Base-by-base conservation (phyloP, 352 stramenopile species). In the Phytophthora pistaciae region DNA sequence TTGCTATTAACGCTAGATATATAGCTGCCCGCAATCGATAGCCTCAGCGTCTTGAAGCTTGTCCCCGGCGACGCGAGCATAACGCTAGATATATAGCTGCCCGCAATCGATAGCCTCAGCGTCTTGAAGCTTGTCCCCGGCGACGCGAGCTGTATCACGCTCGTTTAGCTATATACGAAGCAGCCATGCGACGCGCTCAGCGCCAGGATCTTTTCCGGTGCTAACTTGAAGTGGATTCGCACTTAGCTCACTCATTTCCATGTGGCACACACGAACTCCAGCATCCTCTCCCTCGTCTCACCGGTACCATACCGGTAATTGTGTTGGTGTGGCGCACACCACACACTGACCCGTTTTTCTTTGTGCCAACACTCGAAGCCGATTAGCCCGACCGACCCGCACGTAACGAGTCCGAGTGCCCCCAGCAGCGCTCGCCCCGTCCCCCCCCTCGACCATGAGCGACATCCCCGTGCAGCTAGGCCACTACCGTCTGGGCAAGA, bases 401-500 rank as follows among this genome's bases (percentile, higher is more conserved):
- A 49, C 42, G 42, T 49, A 49, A 49, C 42, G 42, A 49, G 42
- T 42, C 36, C 36, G 13, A 42, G 36, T 42, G 36, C 29, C 36
- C 36, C 36, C 36, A 42, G 36, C 36, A 29, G 36, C 36, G 5
- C 25, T 38, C n/a, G 20, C 33, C 25, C 18, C 42, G 27, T 29
- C 57, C 44, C 58, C n/a, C n/a, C 27, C 58, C 23, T 6, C 46
- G 52, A 59, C 33, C 61, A 95, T 93, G 86, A 92, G 79, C 75
- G 84, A 98, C 74, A 82, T 94, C 60, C 96, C 96, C 31, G 92
- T 99, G 48, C 90, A 98, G 69, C 92, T 99, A 38, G 98, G 97
- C 46, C 92, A 98, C 68, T 99, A 99, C 89, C 91, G 97, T 23
- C 85, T 99, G 46, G 96, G 96, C 64, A 99, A 99, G 79, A 99